Conservation (phyloP, 352 stramenopile genomes). For the Chrysophaeum taylorii region DNA sequence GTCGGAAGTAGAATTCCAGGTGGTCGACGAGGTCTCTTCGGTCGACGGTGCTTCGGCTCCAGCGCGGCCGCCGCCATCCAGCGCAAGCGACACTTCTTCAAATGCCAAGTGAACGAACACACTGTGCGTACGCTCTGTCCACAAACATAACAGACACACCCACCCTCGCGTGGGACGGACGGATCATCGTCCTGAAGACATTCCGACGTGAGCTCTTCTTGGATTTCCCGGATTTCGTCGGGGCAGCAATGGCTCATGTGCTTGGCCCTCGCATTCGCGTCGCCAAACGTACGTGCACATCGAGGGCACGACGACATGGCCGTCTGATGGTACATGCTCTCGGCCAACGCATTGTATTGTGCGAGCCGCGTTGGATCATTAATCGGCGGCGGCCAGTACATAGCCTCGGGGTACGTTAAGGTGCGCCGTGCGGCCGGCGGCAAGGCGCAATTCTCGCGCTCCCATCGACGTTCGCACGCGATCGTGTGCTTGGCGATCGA, state of each 20-base stretch:
- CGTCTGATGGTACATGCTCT: not conserved
- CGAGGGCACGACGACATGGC: not conserved
- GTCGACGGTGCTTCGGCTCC: not conserved
- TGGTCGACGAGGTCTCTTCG: not conserved
- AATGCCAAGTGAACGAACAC: not conserved
- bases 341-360: not conserved
- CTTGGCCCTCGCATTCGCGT: not conserved
- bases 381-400: not conserved
- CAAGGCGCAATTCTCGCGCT: not conserved
- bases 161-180: not conserved
- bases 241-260: constrained; percentile 4
- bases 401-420: not conserved
- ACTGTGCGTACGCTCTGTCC: not conserved
- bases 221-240: not conserved
- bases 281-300: not conserved
- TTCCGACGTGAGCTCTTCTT: too few species aligned
- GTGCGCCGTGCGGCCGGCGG: not conserved
- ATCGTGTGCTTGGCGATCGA: not conserved
- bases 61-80: not conserved
- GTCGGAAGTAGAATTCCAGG: not conserved
- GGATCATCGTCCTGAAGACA: not conserved
- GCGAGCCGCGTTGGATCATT: not conserved
- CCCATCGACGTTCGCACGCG: not conserved
- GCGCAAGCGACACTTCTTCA: not conserved
- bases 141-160: not conserved